These are phyloP conservation scores for Xylariaceae sp. DNA, from an alignment of 2,329 filamentous ascomycete species.

Conservation along the genomic window DNA sequence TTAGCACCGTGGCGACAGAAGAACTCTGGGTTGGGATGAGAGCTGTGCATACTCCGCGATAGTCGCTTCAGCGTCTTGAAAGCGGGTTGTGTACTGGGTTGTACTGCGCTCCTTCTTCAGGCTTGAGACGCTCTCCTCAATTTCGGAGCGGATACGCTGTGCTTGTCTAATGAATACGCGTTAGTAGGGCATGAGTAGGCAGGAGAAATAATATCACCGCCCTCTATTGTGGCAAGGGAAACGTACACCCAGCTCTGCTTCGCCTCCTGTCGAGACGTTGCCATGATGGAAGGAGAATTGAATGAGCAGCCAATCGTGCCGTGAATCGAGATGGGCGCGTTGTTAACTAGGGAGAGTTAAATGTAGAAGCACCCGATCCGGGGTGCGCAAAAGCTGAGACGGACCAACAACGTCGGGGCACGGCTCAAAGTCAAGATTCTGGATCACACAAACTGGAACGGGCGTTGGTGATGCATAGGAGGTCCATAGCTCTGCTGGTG, in stretches of 20 bases:
- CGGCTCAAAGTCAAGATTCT: conserved; percentile 26
- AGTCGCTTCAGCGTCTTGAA: conserved; percentile 29
- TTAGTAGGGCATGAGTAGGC: conserved; percentile 11
- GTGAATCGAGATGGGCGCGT: neutral
- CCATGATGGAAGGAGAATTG: conserved; percentile 19
- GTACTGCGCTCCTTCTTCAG: conserved; percentile 28
- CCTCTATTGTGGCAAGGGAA: neutral
- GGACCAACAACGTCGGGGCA: conserved; percentile 19
- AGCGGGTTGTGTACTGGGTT: conserved; percentile 26
- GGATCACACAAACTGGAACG: conserved; percentile 31
- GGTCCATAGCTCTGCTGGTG: conserved; percentile 29
- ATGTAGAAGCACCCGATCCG: conserved; percentile 15
- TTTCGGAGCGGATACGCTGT: conserved; percentile 27
- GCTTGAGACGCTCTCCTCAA: conserved; percentile 21
- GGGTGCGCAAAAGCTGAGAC: conserved; percentile 16
- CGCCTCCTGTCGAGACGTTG: conserved; percentile 25
- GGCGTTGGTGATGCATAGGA: conserved; percentile 22
- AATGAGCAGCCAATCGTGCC: conserved; percentile 1
- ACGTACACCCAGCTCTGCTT: conserved; percentile 28
- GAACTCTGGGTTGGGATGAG: neutral
- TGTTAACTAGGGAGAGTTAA: neutral
- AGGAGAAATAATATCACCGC: neutral
- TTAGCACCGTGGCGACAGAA: conserved; percentile 15
- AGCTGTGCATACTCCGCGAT: conserved; percentile 29
- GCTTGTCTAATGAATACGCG: conserved; percentile 17